Evolutionary conservation across 352 stramenopile genomes (phyloP).

Genomic region (Pythium brassicae): DNA sequence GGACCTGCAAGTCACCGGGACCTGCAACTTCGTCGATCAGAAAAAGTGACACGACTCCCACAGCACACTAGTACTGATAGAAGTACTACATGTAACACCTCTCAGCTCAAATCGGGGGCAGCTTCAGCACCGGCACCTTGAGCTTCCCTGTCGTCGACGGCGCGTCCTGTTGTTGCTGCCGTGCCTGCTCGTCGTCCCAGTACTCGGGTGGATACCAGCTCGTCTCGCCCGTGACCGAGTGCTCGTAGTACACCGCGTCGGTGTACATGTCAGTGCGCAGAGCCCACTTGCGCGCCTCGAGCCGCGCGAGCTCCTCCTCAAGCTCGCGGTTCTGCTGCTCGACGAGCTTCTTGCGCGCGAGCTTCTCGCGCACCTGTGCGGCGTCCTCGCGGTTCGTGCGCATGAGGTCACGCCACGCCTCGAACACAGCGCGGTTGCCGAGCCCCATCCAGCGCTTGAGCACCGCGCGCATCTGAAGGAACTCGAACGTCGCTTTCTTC

Average conservation of each 20-base stretch:
- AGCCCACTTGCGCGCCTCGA: constrained; percentile 49
- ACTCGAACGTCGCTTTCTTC: constrained; percentile 46
- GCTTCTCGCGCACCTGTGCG: constrained; percentile 22
- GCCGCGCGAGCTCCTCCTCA: constrained; percentile 37
- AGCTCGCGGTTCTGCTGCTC: constrained; percentile 47
- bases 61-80: no score
- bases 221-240: constrained; percentile 41
- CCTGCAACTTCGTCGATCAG: no score
- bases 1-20: no score
- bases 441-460: constrained; percentile 49
- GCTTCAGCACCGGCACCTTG: constrained; percentile 16
- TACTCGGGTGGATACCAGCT: constrained; percentile 44
- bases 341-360: constrained; percentile 33
- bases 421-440: constrained; percentile 48
- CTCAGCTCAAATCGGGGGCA: constrained; percentile 16
- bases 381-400: constrained; percentile 28
- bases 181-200: constrained; percentile 48
- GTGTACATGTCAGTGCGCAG: constrained; percentile 59
- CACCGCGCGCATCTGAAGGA: constrained; percentile 55
- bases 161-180: neutral
- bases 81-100: no score
- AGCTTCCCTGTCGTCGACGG: neutral
- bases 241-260: constrained; percentile 61
- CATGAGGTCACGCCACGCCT: constrained; percentile 56
- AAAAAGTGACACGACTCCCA: no score